phyloP scores from a whole-genome alignment of 768 basidiomycete genomes.

The Lenzites betulinus region DNA sequence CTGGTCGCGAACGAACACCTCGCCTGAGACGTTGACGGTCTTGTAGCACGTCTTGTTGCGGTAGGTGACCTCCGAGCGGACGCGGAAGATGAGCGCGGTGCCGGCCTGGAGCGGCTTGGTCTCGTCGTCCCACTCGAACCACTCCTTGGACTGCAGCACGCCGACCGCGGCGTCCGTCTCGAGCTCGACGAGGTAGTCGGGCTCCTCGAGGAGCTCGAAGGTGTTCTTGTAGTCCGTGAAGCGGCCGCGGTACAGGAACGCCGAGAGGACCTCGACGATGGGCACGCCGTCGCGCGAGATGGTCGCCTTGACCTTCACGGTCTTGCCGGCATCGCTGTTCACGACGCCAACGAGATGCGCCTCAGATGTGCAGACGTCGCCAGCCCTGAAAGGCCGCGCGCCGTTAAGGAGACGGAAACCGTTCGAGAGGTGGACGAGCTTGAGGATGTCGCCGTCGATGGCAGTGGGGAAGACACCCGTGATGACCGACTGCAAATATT shows the following conservation, averaged over 20 bases:
- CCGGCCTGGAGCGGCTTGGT: slow-evolving; percentile 76
- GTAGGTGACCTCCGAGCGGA: slow-evolving; percentile 85
- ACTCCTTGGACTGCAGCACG: slow-evolving; percentile 93
- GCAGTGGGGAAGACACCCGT: slow-evolving; percentile 91
- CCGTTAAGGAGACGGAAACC: slow-evolving; percentile 90
- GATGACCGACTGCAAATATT: slow-evolving; percentile 86
- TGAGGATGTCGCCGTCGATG: slow-evolving; percentile 93
- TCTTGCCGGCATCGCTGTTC: slow-evolving; percentile 91
- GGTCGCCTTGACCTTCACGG: slow-evolving; percentile 85
- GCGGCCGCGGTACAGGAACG: slow-evolving; percentile 95
- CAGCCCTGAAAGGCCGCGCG: slow-evolving; percentile 72
- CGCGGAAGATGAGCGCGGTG: slow-evolving; percentile 85
- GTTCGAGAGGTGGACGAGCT: slow-evolving; percentile 96
- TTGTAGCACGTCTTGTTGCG: slow-evolving; percentile 87
- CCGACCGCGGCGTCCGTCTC: slow-evolving; percentile 80
- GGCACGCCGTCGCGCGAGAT: slow-evolving; percentile 76
- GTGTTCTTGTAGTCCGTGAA: slow-evolving; percentile 96
- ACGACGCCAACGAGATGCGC: slow-evolving; percentile 87
- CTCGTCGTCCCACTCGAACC: slow-evolving; percentile 95
- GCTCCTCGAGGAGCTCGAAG: slow-evolving; percentile 89
- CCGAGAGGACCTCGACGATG: slow-evolving; percentile 90
- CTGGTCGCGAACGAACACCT: slow-evolving; percentile 85
- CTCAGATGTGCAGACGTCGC: slow-evolving; percentile 88
- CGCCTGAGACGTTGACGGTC: slow-evolving; percentile 79
- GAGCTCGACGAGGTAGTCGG: slow-evolving; percentile 81